These are phyloP conservation scores for Yarrowia galli DNA, from an alignment of 1,139 yeast species.

Conservation along the genomic window DNA sequence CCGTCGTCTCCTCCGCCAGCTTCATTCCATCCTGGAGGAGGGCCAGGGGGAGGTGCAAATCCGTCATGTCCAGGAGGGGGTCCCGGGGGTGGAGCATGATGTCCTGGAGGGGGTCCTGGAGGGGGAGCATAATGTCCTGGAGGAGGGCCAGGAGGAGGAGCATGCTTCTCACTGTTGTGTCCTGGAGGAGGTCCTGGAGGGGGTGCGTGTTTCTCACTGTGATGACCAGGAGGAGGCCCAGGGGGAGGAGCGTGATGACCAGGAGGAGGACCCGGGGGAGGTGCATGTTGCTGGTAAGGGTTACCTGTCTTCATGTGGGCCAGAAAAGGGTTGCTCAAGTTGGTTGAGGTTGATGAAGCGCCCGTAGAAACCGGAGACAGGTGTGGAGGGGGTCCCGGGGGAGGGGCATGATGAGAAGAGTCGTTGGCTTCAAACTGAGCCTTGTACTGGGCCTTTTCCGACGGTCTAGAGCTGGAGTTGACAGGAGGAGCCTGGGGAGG, in stretches of 20 bases:
- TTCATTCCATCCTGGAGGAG: slow-evolving; percentile 39
- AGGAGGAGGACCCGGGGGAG: slow-evolving; percentile 40
- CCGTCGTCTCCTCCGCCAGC: slow-evolving; percentile 35
- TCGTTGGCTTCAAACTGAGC: slow-evolving; percentile 13
- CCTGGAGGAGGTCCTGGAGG: slow-evolving; percentile 40
- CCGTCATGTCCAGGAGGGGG: slow-evolving; percentile 38
- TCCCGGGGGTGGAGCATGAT: slow-evolving; percentile 34
- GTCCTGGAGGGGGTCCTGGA: slow-evolving; percentile 40
- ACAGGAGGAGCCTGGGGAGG: slow-evolving; percentile 11
- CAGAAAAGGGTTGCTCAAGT: slow-evolving; percentile 11
- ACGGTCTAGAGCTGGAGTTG: not conserved
- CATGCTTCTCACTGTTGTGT: not conserved
- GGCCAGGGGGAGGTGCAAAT: slow-evolving; percentile 39
- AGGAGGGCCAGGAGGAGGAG: slow-evolving; percentile 40
- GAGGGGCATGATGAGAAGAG: not conserved
- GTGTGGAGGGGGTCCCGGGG: slow-evolving; percentile 19
- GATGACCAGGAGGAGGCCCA: slow-evolving; percentile 38
- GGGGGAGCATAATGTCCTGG: slow-evolving; percentile 40
- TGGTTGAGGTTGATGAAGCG: not conserved
- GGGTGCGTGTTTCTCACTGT: slow-evolving; percentile 26
- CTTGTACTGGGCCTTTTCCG: slow-evolving; percentile 32
- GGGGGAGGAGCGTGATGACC: slow-evolving; percentile 40
- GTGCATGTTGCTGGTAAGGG: slow-evolving; percentile 24
- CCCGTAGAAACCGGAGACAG: slow-evolving; percentile 7
- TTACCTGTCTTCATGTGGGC: slow-evolving; percentile 17